Conservation (phyloP, 768 basidiomycete species). For the Mycena kentingensis region DNA sequence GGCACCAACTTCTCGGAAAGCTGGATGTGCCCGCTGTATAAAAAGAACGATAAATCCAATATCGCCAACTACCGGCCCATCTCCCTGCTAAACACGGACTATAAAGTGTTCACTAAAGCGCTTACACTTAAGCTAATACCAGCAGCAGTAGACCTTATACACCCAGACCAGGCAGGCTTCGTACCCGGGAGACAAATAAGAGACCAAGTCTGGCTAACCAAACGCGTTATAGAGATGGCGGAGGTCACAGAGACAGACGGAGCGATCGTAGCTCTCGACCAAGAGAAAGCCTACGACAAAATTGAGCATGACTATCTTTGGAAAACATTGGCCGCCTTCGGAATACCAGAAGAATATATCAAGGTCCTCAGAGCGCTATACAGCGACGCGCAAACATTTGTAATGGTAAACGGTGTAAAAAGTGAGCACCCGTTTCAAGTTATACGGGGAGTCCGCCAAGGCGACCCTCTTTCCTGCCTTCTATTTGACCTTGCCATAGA, state of each 20-base stretch:
- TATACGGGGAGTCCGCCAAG: background rate
- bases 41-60: constrained; percentile 20
- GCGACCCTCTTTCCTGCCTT: background rate
- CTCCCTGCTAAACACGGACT: constrained; percentile 7
- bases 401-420: background rate
- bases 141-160: constrained; percentile 9
- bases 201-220: constrained; percentile 23
- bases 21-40: constrained; percentile 7
- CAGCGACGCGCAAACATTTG: background rate
- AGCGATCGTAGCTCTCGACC: background rate
- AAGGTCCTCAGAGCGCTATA: background rate
- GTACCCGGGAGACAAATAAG: constrained; percentile 19
- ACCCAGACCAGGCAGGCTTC: constrained; percentile 31
- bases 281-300: background rate
- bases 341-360: background rate
- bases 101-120: constrained; percentile 29
- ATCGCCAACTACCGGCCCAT: constrained; percentile 27
- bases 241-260: constrained; percentile 21
- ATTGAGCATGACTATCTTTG: background rate
- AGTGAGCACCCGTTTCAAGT: background rate
- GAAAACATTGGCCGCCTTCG: background rate
- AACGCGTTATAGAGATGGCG: constrained; percentile 12
- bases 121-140: constrained; percentile 16
- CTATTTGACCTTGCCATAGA: background rate
- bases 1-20: constrained; percentile 19